These are phyloP conservation scores for Aspergillus conjunctus DNA, from an alignment of 495 filamentous ascomycete species.

Conservation along the genomic window DNA sequence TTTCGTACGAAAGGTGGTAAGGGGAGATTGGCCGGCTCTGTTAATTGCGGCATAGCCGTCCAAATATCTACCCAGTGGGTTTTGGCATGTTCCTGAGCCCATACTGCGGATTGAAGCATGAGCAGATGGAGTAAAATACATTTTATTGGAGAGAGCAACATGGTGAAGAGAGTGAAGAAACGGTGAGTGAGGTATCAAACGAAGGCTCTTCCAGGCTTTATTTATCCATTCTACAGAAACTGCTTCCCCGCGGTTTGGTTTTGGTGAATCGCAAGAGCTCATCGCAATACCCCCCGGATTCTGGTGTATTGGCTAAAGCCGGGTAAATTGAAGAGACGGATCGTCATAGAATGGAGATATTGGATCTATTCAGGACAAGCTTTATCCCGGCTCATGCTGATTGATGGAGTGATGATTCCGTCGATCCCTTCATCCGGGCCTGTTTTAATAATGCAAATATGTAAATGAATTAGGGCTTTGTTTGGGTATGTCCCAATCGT, in stretches of 20 bases:
- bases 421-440: conserved; percentile 1
- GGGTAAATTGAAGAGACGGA: not conserved
- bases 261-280: too few species aligned
- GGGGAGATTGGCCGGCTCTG: conserved; percentile 63
- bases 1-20: conserved; percentile 58
- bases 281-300: not conserved
- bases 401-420: not conserved
- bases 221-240: conserved; percentile 1
- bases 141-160: not conserved
- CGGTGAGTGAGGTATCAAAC: not conserved
- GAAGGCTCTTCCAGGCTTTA: not conserved
- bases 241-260: not conserved
- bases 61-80: conserved; percentile 66
- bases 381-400: not conserved
- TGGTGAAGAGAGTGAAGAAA: not conserved
- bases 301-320: not conserved
- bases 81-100: not conserved
- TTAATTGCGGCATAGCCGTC: conserved; percentile 68
- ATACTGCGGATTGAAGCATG: not conserved
- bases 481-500: too few species aligned
- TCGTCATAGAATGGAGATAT: not conserved
- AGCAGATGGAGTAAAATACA: not conserved
- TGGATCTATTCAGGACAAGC: not conserved
- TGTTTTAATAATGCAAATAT: not conserved
- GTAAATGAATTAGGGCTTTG: not conserved